phyloP scores from a whole-genome alignment of 2,329 filamentous ascomycete species.

The Botrytis byssoidea region DNA sequence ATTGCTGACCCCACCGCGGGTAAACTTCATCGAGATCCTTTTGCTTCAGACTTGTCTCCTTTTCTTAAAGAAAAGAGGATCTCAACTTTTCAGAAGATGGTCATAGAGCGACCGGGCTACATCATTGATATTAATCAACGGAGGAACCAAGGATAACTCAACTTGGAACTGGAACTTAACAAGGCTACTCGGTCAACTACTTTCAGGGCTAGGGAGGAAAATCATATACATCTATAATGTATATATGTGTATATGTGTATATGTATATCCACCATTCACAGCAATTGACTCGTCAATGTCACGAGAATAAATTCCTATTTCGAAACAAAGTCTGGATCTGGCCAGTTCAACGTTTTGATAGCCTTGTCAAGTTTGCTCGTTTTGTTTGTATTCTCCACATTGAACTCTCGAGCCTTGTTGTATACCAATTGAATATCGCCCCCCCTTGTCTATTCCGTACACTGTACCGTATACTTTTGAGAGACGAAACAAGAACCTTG shows the following conservation, averaged over 20 bases:
- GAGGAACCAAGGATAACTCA: background rate
- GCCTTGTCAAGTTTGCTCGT: constrained; percentile 19
- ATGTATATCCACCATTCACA: background rate
- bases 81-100: background rate
- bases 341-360: constrained; percentile 7
- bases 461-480: background rate
- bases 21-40: constrained; percentile 1
- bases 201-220: background rate
- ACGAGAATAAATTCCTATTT: background rate
- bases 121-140: background rate
- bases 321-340: constrained; percentile 13
- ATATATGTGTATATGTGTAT: background rate
- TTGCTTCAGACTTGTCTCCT: background rate
- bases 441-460: background rate
- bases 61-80: background rate
- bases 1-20: background rate
- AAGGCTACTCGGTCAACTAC: constrained; percentile 15
- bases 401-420: background rate
- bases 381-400: constrained; percentile 3
- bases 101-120: background rate
- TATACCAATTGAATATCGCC: background rate
- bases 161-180: background rate
- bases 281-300: background rate
- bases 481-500: background rate
- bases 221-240: background rate